These are phyloP conservation scores for Corylus heterophylla DNA, from an alignment of 306 rosid genomes.

Conservation along the genomic window DNA sequence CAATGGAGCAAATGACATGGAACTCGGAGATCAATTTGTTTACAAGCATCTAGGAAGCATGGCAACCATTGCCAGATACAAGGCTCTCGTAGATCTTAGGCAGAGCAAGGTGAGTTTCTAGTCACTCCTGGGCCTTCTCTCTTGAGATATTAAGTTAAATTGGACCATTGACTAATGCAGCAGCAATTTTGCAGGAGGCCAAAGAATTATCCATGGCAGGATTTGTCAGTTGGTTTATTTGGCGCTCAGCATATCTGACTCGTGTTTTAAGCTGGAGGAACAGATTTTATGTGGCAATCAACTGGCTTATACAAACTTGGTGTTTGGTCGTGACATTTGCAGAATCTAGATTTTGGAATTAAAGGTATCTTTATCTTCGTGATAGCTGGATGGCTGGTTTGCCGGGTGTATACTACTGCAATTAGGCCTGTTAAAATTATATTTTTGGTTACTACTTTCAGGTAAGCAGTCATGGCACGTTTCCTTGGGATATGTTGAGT, in stretches of 20 bases:
- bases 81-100: slow-evolving; percentile 96
- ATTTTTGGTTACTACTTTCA: slow-evolving; percentile 9
- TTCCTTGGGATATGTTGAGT: background rate
- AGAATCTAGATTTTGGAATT: slow-evolving; percentile 52
- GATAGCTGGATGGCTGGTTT: background rate
- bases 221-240: slow-evolving; percentile 74
- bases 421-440: slow-evolving; percentile 5
- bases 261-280: slow-evolving; percentile 97
- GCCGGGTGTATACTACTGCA: too few species aligned
- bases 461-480: background rate
- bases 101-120: slow-evolving; percentile 67
- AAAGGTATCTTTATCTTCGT: slow-evolving; percentile 14
- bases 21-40: too few species aligned
- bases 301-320: slow-evolving; percentile 80
- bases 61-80: slow-evolving; percentile 88
- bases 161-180: slow-evolving; percentile 16
- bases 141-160: slow-evolving; percentile 4
- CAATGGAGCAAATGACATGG: too few species aligned
- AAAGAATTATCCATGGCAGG: slow-evolving; percentile 87
- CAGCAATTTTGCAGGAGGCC: slow-evolving; percentile 48
- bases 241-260: slow-evolving; percentile 88
- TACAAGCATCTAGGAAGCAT: too few species aligned
- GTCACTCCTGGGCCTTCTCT: background rate
- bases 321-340: slow-evolving; percentile 93
- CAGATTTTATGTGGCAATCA: slow-evolving; percentile 83